Conservation (phyloP, 2,329 filamentous ascomycete genomes). For the Clonostachys rosea region DNA sequence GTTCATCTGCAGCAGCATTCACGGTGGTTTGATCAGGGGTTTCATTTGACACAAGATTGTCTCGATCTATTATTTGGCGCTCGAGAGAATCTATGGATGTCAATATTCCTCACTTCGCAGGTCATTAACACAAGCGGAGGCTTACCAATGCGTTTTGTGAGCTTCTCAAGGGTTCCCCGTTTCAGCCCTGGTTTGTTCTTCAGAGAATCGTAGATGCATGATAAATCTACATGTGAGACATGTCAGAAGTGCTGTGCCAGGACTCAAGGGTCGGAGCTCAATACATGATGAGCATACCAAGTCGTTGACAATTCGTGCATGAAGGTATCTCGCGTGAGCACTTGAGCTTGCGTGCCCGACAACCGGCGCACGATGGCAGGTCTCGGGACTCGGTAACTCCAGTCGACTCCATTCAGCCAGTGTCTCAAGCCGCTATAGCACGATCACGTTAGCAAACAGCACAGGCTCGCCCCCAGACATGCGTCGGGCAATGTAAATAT, state of each 20-base stretch:
- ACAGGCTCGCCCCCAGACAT: too few species aligned
- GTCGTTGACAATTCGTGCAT: conserved; percentile 20
- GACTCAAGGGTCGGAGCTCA: background rate
- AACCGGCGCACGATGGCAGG: conserved; percentile 21
- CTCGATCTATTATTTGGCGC: too few species aligned
- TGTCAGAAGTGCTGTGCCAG: too few species aligned
- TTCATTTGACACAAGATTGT: too few species aligned
- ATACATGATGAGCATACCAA: conserved; percentile 11
- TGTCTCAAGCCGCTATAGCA: too few species aligned
- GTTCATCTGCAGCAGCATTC: too few species aligned
- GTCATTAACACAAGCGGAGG: background rate
- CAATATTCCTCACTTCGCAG: too few species aligned
- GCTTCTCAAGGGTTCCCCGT: conserved; percentile 10
- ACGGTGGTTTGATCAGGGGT: too few species aligned
- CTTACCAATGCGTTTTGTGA: conserved; percentile 12
- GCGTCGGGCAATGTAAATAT: too few species aligned
- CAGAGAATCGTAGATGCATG: conserved; percentile 12
- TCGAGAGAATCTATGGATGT: background rate
- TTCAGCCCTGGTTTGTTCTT: conserved; percentile 14
- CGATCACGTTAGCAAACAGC: too few species aligned
- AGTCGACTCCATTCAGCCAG: background rate
- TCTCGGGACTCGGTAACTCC: conserved; percentile 4
- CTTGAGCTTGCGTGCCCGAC: conserved; percentile 22
- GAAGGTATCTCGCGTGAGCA: conserved; percentile 23
- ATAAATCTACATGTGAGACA: conserved; percentile 4